Conservation (phyloP, 371 early-diverging fungal genomes). For the Mucor saturninus region DNA sequence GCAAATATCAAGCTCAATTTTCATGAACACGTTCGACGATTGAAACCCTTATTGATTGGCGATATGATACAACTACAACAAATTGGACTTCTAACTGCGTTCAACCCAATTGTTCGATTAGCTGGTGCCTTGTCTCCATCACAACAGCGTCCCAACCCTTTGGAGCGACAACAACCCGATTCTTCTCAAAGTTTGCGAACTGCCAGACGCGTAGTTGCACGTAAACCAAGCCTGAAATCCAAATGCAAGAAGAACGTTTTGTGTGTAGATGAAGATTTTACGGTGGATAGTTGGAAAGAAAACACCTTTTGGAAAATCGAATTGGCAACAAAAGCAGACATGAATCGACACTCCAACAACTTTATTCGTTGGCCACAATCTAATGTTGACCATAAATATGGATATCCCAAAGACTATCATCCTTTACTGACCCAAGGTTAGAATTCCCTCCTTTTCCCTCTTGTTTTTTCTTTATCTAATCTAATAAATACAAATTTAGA, state of each 20-base stretch:
- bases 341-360: background rate
- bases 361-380: conserved; percentile 12
- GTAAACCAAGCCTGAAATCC: conserved; percentile 9
- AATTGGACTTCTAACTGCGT: conserved; percentile 23
- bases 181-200: conserved; percentile 5
- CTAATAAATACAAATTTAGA: background rate
- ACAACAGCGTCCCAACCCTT: background rate
- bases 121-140: background rate
- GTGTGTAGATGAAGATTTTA: conserved; percentile 29
- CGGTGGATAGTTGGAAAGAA: conserved; percentile 1
- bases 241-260: conserved; percentile 23
- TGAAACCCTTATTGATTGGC: conserved; percentile 35
- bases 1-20: conserved; percentile 32
- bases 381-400: conserved; percentile 4
- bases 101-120: conserved; percentile 10
- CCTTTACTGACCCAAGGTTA: conserved; percentile 11
- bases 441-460: background rate
- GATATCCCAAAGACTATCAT: conserved; percentile 6
- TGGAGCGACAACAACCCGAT: background rate
- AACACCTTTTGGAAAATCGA: conserved; percentile 25
- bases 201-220: background rate
- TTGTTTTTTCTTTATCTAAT: too few relatives aligned
- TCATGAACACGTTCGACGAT: conserved; percentile 39
- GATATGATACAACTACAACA: conserved; percentile 46
- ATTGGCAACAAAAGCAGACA: conserved; percentile 15